A percentile compares a stretch with the other conserved stretches of the same genome.
Conservation (phyloP, 2,329 filamentous ascomycete species). For the Botryotinia narcissicola region DNA sequence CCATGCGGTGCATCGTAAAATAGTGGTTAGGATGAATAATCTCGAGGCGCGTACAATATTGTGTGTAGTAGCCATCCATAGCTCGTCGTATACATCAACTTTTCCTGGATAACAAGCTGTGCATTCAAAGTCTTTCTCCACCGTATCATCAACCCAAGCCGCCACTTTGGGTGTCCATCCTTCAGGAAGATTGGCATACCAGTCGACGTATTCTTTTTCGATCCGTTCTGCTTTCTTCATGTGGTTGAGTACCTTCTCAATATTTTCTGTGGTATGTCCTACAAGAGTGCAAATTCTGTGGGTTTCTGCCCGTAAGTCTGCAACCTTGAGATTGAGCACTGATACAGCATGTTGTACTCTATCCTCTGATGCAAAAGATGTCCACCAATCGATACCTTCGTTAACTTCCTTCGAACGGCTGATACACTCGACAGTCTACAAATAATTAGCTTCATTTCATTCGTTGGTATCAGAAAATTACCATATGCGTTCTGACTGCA, state of each 20-base stretch:
- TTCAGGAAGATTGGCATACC: constrained; percentile 50
- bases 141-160: constrained; percentile 48
- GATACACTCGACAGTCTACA: constrained; percentile 56
- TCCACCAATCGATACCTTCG: constrained; percentile 58
- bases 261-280: constrained; percentile 47
- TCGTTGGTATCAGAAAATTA: constrained; percentile 33
- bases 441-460: constrained; percentile 44
- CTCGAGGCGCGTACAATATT: constrained; percentile 55
- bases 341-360: constrained; percentile 44
- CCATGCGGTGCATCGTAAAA: constrained; percentile 60
- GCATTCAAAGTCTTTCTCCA: neutral
- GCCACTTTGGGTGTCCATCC: constrained; percentile 50
- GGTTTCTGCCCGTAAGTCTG: constrained; percentile 52
- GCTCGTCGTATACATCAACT: constrained; percentile 56
- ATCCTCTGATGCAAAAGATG: constrained; percentile 50
- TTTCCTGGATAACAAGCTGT: constrained; percentile 48
- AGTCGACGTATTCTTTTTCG: constrained; percentile 50
- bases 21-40: constrained; percentile 53
- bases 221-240: constrained; percentile 50
- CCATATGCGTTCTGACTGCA: constrained; percentile 59
- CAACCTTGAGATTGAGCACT: constrained; percentile 51
- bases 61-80: constrained; percentile 57
- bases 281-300: constrained; percentile 49
- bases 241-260: constrained; percentile 50
- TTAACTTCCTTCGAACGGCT: constrained; percentile 49